phyloP scores from a whole-genome alignment of 192 early-diverging fungal species.

The Rhizophagus prolifer region DNA sequence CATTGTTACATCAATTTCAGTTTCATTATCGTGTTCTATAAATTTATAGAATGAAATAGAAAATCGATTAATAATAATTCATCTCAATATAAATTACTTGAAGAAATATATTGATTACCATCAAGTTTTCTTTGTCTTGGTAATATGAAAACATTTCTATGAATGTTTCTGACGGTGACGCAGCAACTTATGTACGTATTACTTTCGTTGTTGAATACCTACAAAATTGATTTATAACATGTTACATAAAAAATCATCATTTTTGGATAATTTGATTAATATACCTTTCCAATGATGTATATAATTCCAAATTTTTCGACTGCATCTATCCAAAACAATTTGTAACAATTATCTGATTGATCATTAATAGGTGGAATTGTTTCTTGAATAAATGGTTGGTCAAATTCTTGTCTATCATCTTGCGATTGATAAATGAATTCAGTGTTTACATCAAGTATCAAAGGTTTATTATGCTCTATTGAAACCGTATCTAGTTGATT shows the following conservation, averaged over 20 bases:
- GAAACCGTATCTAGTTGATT: slow-evolving; percentile 31
- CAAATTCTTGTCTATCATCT: slow-evolving; percentile 25
- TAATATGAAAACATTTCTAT: slow-evolving; percentile 91
- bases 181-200: slow-evolving; percentile 77
- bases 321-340: slow-evolving; percentile 93
- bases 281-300: slow-evolving; percentile 92
- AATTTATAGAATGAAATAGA: not conserved
- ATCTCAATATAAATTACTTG: not conserved
- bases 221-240: not conserved
- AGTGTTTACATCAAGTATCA: not conserved
- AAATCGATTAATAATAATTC: not conserved
- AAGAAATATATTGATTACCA: slow-evolving; percentile 31
- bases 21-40: slow-evolving; percentile 47
- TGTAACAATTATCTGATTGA: slow-evolving; percentile 56
- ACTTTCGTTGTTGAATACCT: slow-evolving; percentile 55
- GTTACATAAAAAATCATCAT: slow-evolving; percentile 25
- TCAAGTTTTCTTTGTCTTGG: slow-evolving; percentile 64
- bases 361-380: slow-evolving; percentile 8
- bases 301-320: slow-evolving; percentile 78
- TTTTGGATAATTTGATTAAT: not conserved
- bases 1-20: slow-evolving; percentile 60
- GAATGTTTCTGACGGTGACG: slow-evolving; percentile 72
- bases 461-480: not conserved
- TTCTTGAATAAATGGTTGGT: slow-evolving; percentile 34
- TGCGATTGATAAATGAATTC: not conserved